Conservation (phyloP, 345 rosid species). For the Noccaea caerulescens region DNA sequence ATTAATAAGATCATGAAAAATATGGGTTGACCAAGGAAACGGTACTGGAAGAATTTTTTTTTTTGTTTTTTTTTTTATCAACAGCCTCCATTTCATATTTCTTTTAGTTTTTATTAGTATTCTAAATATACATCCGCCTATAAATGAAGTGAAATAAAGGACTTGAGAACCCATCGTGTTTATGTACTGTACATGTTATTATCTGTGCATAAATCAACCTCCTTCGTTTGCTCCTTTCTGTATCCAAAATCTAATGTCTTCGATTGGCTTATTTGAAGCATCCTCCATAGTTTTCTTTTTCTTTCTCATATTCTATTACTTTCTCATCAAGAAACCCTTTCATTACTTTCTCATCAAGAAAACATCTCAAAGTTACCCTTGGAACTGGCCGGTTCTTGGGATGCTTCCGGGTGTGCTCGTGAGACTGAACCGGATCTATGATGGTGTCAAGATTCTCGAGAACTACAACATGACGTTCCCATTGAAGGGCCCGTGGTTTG, state of each 20-base stretch:
- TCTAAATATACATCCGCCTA: neutral
- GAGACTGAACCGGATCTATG: slow-evolving; percentile 4
- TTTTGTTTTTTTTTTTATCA: no score
- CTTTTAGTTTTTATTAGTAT: no score
- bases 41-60: no score
- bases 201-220: slow-evolving; percentile 5
- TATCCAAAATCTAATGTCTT: slow-evolving; percentile 23
- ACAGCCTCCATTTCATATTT: no score
- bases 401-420: slow-evolving; percentile 29
- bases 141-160: neutral
- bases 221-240: neutral
- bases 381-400: slow-evolving; percentile 42
- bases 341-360: neutral
- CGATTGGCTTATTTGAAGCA: slow-evolving; percentile 22
- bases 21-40: no score
- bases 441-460: slow-evolving; percentile 15
- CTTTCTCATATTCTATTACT: slow-evolving; percentile 18
- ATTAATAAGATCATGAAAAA: no score
- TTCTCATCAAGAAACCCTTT: slow-evolving; percentile 12
- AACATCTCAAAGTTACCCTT: slow-evolving; percentile 16
- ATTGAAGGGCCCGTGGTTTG: slow-evolving; percentile 29
- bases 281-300: slow-evolving; percentile 17
- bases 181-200: neutral
- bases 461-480: slow-evolving; percentile 19
- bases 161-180: neutral